Conservation (phyloP, 805 yeast species). For the Candida xiaguanensis region DNA sequence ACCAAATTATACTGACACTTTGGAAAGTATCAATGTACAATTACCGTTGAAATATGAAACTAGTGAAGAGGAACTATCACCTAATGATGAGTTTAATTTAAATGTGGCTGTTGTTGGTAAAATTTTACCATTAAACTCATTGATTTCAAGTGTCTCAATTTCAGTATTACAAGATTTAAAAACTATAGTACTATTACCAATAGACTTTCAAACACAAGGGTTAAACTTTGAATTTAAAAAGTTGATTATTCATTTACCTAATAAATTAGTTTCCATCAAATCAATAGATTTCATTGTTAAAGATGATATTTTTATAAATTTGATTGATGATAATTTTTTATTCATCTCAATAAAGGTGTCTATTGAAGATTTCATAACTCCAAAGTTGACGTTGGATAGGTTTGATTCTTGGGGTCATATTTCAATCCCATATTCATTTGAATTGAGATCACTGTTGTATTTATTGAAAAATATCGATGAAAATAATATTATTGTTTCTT, state of each 20-base stretch:
- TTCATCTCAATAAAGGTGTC: conserved; percentile 48
- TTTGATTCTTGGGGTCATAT: conserved; percentile 61
- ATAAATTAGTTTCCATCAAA: conserved; percentile 14
- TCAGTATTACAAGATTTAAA: conserved; percentile 28
- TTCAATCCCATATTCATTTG: conserved; percentile 62
- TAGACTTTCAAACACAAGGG: conserved; percentile 29
- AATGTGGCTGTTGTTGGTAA: conserved; percentile 18
- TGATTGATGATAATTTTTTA: conserved; percentile 49
- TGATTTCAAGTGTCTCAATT: conserved; percentile 26
- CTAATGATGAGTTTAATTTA: conserved; percentile 22
- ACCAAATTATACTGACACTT: conserved; percentile 17
- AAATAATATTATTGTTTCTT: conserved; percentile 49
- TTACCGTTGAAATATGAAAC: conserved; percentile 25
- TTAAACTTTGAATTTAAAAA: conserved; percentile 32
- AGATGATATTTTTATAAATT: conserved; percentile 43
- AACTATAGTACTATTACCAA: conserved; percentile 37
- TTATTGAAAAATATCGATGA: conserved; percentile 40
- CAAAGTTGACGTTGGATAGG: conserved; percentile 20
- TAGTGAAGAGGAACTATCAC: not conserved
- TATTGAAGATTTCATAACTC: conserved; percentile 39
- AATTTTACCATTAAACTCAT: conserved; percentile 20
- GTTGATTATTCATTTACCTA: conserved; percentile 26
- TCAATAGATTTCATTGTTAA: conserved; percentile 14
- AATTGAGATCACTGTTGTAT: conserved; percentile 29
- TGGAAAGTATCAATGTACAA: conserved; percentile 14